phyloP scores from a whole-genome alignment of 352 stramenopile genomes.

The Phytopythium cucurbitacearum region DNA sequence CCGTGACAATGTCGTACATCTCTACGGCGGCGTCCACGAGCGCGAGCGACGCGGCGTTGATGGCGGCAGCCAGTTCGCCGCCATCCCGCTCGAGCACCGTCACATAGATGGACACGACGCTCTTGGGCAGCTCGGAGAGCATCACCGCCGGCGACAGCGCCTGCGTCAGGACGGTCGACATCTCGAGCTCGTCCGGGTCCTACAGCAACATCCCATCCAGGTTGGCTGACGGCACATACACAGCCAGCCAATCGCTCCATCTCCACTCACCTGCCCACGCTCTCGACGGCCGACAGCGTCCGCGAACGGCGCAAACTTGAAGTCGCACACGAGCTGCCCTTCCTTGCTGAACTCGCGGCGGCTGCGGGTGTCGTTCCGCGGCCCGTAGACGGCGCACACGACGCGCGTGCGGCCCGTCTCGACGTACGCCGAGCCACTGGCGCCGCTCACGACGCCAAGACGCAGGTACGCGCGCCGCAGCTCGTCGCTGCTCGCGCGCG shows the following conservation, averaged over 20 bases:
- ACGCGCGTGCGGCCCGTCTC: slow-evolving; percentile 86
- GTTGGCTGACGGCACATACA: neutral
- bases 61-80: slow-evolving; percentile 72
- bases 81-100: slow-evolving; percentile 87
- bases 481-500: slow-evolving; percentile 64
- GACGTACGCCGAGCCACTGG: slow-evolving; percentile 86
- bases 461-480: slow-evolving; percentile 86
- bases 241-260: neutral
- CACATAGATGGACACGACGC: slow-evolving; percentile 85
- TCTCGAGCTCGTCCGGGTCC: slow-evolving; percentile 76
- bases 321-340: slow-evolving; percentile 83
- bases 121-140: slow-evolving; percentile 87
- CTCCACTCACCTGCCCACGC: slow-evolving; percentile 33
- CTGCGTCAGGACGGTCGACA: slow-evolving; percentile 71
- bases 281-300: slow-evolving; percentile 54
- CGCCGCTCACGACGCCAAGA: slow-evolving; percentile 71
- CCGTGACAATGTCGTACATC: slow-evolving; percentile 89
- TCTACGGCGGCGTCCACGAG: slow-evolving; percentile 88
- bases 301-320: slow-evolving; percentile 87
- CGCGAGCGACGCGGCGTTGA: slow-evolving; percentile 86
- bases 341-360: slow-evolving; percentile 84
- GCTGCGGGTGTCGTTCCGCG: slow-evolving; percentile 68
- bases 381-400: slow-evolving; percentile 86
- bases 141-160: slow-evolving; percentile 80
- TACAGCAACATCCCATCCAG: neutral